A percentile compares a stretch with the other conserved stretches of the same genome.
phyloP scores from a whole-genome alignment of 441 rosid species.

The Euphorbia schlechtendalii region DNA sequence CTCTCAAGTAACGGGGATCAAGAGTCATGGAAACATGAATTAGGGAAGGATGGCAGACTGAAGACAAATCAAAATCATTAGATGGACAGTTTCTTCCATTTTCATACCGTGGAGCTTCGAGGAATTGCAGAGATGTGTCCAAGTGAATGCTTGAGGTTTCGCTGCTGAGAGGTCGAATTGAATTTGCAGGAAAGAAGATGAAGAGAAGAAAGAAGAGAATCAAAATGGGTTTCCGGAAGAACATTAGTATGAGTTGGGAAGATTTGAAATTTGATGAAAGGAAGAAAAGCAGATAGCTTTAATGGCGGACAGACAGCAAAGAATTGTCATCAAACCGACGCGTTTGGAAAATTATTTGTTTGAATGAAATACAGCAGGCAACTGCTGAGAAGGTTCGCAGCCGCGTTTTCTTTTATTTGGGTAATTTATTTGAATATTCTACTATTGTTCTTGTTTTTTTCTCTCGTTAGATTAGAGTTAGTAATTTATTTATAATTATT shows the following conservation, averaged over 20 bases:
- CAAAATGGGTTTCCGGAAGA: conserved; percentile 14
- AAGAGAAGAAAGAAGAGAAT: conserved; percentile 12
- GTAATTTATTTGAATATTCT: too few relatives aligned
- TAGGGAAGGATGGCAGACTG: conserved; percentile 35
- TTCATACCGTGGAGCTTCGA: conserved; percentile 53
- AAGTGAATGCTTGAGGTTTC: neutral
- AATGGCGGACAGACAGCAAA: neutral
- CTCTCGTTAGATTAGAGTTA: too few relatives aligned
- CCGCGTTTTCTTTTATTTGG: too few relatives aligned
- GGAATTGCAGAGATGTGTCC: conserved; percentile 31
- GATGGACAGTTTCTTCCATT: conserved; percentile 43
- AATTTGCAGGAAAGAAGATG: conserved; percentile 18
- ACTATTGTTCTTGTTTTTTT: too few relatives aligned
- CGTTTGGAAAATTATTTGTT: too few relatives aligned
- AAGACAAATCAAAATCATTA: conserved; percentile 10
- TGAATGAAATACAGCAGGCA: too few relatives aligned
- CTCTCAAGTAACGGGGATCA: conserved; percentile 25
- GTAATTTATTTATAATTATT: too few relatives aligned
- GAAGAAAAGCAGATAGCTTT: too few relatives aligned
- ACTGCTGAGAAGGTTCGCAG: too few relatives aligned
- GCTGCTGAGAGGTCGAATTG: conserved; percentile 26
- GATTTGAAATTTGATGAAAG: too few relatives aligned
- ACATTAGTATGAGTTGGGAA: conserved; percentile 15
- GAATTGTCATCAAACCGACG: neutral
- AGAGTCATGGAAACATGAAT: conserved; percentile 74